phyloP scores from a whole-genome alignment of 75 land plant species.

The Sequoia sempervirens region DNA sequence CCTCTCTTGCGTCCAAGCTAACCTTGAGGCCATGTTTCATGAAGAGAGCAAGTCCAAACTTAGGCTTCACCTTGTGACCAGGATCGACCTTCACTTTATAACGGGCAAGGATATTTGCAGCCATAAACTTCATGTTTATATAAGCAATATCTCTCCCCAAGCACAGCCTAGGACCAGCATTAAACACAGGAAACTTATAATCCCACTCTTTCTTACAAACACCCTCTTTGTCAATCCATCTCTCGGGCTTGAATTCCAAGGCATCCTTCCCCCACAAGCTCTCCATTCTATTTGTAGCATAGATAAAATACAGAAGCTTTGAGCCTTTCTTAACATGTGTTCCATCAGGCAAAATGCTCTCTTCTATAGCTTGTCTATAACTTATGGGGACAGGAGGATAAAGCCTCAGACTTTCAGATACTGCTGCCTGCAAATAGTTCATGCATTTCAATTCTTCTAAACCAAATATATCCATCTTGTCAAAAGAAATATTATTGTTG shows the following conservation, averaged over 20 bases:
- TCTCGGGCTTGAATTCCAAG: conserved; percentile 68
- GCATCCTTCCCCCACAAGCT: conserved; percentile 75
- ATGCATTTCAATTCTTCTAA: conserved; percentile 12
- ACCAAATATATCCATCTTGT: background rate
- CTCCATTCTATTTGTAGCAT: conserved; percentile 69
- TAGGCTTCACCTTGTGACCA: conserved; percentile 23
- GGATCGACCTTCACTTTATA: conserved; percentile 21
- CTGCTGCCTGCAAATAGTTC: conserved; percentile 64
- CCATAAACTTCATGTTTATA: conserved; percentile 33
- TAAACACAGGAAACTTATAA: conserved; percentile 32
- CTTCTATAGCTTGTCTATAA: conserved; percentile 35
- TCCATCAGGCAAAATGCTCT: conserved; percentile 54
- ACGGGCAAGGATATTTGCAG: conserved; percentile 19
- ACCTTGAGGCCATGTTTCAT: conserved; percentile 39
- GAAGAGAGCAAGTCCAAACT: conserved; percentile 31
- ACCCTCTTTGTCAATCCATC: conserved; percentile 58
- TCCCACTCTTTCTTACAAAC: conserved; percentile 16
- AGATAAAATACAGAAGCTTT: conserved; percentile 41
- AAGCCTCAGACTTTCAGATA: conserved; percentile 50
- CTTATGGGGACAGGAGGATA: conserved; percentile 57
- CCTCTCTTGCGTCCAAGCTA: conserved; percentile 13
- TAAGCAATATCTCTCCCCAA: conserved; percentile 48
- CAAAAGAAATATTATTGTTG: no score
- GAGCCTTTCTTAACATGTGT: conserved; percentile 7
- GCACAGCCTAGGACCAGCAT: conserved; percentile 48